These are phyloP conservation scores for Sporormia fimetaria DNA, from an alignment of 495 filamentous ascomycete species.

Conservation along the genomic window DNA sequence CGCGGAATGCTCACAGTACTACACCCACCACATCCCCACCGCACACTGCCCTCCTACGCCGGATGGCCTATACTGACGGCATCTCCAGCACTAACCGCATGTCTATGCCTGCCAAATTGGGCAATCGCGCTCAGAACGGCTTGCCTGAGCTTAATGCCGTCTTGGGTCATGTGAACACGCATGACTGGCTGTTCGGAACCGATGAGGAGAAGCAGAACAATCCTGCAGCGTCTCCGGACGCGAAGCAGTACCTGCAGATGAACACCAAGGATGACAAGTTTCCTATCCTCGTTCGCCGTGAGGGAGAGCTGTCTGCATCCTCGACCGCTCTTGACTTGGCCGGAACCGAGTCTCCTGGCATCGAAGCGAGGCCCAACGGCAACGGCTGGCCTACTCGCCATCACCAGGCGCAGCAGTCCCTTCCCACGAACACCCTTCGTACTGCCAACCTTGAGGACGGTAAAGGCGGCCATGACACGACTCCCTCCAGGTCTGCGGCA, in stretches of 20 bases:
- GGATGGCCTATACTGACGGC: constrained; percentile 10
- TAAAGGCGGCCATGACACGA: constrained; percentile 24
- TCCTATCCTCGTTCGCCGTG: constrained; percentile 63
- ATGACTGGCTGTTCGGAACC: constrained; percentile 75
- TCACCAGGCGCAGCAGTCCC: constrained; percentile 65
- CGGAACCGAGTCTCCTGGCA: constrained; percentile 53
- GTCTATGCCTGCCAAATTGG: constrained; percentile 67
- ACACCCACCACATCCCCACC: constrained; percentile 7
- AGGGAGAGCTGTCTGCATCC: constrained; percentile 68
- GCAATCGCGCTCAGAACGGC: constrained; percentile 43
- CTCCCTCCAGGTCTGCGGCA: constrained; percentile 32
- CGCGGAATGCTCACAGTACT: constrained; percentile 9
- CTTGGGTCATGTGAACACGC: constrained; percentile 63
- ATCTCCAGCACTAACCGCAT: constrained; percentile 60
- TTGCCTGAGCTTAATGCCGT: constrained; percentile 38
- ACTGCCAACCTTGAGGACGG: constrained; percentile 11
- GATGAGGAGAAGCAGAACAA: constrained; percentile 54
- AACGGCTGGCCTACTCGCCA: constrained; percentile 56
- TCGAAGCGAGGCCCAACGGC: constrained; percentile 37
- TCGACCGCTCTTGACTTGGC: constrained; percentile 75
- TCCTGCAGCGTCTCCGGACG: constrained; percentile 46
- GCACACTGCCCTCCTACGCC: constrained; percentile 5
- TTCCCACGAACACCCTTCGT: constrained; percentile 50
- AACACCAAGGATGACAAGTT: constrained; percentile 72
- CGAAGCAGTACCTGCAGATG: constrained; percentile 59